Conservation (phyloP, 345 rosid species). For the Streptanthus diversifolius region DNA sequence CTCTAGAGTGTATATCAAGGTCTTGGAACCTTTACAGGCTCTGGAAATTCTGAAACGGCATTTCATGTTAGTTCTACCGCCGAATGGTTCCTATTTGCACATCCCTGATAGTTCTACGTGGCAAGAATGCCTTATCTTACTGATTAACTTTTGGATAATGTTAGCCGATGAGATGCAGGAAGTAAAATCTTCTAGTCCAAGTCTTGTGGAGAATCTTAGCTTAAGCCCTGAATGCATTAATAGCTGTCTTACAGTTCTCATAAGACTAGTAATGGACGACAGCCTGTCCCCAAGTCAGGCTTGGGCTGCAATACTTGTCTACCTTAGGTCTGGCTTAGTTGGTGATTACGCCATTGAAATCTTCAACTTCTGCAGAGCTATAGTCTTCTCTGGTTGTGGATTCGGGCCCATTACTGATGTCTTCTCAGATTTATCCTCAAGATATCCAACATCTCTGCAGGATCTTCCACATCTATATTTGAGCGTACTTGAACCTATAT, state of each 20-base stretch:
- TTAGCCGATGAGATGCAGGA: conserved; percentile 76
- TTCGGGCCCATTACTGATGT: conserved; percentile 70
- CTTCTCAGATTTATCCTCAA: conserved; percentile 48
- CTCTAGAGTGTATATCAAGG: conserved; percentile 52
- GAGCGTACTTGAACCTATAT: conserved; percentile 58
- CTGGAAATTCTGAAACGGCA: conserved; percentile 58
- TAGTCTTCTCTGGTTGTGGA: conserved; percentile 83
- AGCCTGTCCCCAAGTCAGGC: conserved; percentile 87
- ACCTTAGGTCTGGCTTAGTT: conserved; percentile 46
- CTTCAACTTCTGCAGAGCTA: conserved; percentile 63
- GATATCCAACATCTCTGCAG: conserved; percentile 30
- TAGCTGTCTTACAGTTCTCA: conserved; percentile 58
- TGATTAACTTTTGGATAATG: conserved; percentile 76
- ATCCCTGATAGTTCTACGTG: conserved; percentile 83
- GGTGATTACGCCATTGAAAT: conserved; percentile 51
- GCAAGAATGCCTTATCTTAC: conserved; percentile 84
- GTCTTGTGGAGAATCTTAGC: conserved; percentile 30
- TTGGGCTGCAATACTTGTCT: conserved; percentile 61
- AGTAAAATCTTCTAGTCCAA: conserved; percentile 38
- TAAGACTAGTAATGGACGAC: conserved; percentile 81
- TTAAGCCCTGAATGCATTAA: conserved; percentile 58
- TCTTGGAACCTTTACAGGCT: conserved; percentile 59
- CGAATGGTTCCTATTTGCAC: conserved; percentile 39
- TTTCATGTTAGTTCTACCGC: conserved; percentile 48
- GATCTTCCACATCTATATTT: conserved; percentile 61